Base-by-base conservation (phyloP, 2,329 filamentous ascomycete species). In the Talaromyces sp. region DNA sequence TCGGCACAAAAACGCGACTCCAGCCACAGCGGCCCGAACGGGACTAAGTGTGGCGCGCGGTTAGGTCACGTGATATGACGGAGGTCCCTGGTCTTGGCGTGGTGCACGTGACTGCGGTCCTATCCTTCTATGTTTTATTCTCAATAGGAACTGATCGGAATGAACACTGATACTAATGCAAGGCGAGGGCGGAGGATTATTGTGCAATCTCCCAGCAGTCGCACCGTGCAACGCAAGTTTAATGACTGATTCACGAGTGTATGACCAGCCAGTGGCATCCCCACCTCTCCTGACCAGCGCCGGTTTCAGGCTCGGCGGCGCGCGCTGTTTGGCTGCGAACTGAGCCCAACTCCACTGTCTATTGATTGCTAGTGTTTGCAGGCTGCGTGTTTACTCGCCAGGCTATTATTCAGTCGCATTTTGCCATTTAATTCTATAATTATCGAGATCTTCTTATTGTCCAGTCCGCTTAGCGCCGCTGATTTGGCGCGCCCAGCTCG, bases 401-500 rank as follows among this genome's bases (percentile, higher is more conserved):
- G n/a, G 36, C 8, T 17, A 44, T 44, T 22, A 44, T n/a, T n/a
- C 36, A 13, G 33, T 36, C 1, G 33, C 13, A 36, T 36, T 36
- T 30, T 30, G 28, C 28, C 28, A 30, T 30, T 30, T 30, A 30
- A 8, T 36, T 19, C 44, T 47, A 47, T 47, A 25, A 47, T 22
- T 47, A 33, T 54, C 51, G 1, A 22, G 17, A 15, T 7, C 5
- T 27, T 28, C 27, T 15, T 27, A 39, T 36, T 27, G 22, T 30
- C 36, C n/a, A n/a, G 17, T 33, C 57, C 44, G 3, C 6, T 44
- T 47, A 44, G n/a, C 57, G 42, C 57, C 25, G 30, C 15, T 32
- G 32, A 39, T 57, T 47, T 25, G 55, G 55, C 55, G 55, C 51
- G 36, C 30, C 30, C 55, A 61, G 47, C 27, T 55, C 56, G 49